phyloP scores from a whole-genome alignment of 768 basidiomycete genomes.

The Hericium coralloides region DNA sequence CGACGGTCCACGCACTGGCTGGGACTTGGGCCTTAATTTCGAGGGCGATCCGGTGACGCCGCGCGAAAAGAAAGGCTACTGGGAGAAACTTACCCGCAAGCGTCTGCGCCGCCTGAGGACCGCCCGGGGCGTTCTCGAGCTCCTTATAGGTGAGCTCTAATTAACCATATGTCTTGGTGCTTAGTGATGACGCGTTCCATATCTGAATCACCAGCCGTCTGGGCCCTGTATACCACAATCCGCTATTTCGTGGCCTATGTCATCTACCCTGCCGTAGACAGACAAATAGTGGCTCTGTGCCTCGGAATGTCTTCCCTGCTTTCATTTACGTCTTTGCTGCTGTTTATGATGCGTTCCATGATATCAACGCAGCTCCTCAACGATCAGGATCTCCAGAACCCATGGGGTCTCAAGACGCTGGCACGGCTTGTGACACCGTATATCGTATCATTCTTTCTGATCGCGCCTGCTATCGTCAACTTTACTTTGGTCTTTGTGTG shows the following conservation, averaged over 20 bases:
- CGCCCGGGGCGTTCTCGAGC: slow-evolving; percentile 20
- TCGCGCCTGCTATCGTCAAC: slow-evolving; percentile 47
- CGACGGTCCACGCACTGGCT: slow-evolving; percentile 23
- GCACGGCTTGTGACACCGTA: slow-evolving; percentile 32
- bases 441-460: slow-evolving; percentile 30
- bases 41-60: slow-evolving; percentile 23
- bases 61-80: slow-evolving; percentile 22
- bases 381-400: slow-evolving; percentile 21
- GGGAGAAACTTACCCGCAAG: slow-evolving; percentile 21
- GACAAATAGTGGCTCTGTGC: slow-evolving; percentile 36
- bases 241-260: slow-evolving; percentile 60
- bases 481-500: slow-evolving; percentile 45
- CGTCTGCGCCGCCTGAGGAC: slow-evolving; percentile 27
- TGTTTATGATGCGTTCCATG: slow-evolving; percentile 23
- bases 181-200: neutral
- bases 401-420: slow-evolving; percentile 24
- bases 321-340: slow-evolving; percentile 19
- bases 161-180: neutral
- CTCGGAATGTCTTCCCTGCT: slow-evolving; percentile 40
- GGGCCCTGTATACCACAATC: slow-evolving; percentile 52
- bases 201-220: slow-evolving; percentile 31
- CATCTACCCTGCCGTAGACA: slow-evolving; percentile 29
- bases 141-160: slow-evolving; percentile 27
- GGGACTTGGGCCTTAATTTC: slow-evolving; percentile 23
- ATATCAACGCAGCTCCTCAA: slow-evolving; percentile 24